Evolutionary conservation across 768 basidiomycete genomes (phyloP).

Genomic region (Mycena kentingensis): DNA sequence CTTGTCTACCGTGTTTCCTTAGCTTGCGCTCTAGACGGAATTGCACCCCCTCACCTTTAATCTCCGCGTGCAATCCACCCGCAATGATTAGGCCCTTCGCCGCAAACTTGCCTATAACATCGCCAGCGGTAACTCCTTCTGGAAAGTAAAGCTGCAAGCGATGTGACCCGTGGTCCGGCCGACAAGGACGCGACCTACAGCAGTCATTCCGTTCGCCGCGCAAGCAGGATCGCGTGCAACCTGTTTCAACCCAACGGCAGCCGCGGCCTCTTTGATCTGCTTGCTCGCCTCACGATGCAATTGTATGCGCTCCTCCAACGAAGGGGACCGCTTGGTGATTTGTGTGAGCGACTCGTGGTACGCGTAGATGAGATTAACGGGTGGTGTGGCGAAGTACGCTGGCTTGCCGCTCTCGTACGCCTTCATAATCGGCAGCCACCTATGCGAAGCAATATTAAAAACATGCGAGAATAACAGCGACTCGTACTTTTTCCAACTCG

Average conservation of each 20-base stretch:
- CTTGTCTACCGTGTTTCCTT: slow-evolving; percentile 50
- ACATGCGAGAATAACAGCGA: not conserved
- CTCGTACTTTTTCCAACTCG: slow-evolving; percentile 79
- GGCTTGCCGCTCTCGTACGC: slow-evolving; percentile 82
- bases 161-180: not conserved
- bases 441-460: slow-evolving; percentile 27
- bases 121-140: slow-evolving; percentile 71
- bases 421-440: slow-evolving; percentile 93
- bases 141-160: slow-evolving; percentile 74
- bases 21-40: slow-evolving; percentile 4
- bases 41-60: slow-evolving; percentile 61
- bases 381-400: slow-evolving; percentile 94
- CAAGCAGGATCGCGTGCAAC: slow-evolving; percentile 62
- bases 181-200: slow-evolving; percentile 44
- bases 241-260: slow-evolving; percentile 69
- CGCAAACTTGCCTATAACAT: slow-evolving; percentile 74
- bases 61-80: slow-evolving; percentile 80
- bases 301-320: slow-evolving; percentile 77
- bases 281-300: slow-evolving; percentile 70
- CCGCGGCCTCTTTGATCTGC: slow-evolving; percentile 68
- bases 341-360: slow-evolving; percentile 77
- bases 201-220: slow-evolving; percentile 95
- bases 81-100: slow-evolving; percentile 80
- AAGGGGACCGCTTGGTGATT: slow-evolving; percentile 63
- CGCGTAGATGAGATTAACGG: slow-evolving; percentile 92